These are phyloP conservation scores for Tillandsia leiboldiana DNA, from an alignment of 176 grass and related monocot species.

Conservation along the genomic window DNA sequence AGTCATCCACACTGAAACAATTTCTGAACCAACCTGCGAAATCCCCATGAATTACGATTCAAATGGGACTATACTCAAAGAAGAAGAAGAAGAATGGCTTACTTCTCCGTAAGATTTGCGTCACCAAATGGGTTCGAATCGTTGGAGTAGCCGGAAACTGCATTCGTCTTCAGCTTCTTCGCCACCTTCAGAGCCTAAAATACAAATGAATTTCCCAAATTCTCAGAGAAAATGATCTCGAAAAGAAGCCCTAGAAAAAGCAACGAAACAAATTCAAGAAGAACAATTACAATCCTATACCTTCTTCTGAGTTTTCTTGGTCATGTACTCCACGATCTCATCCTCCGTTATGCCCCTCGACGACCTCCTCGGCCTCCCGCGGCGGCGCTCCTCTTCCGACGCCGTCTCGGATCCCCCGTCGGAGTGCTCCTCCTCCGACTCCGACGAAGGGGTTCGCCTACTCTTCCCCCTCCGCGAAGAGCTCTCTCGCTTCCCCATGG, in stretches of 20 bases:
- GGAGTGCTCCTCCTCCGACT: conserved; percentile 1
- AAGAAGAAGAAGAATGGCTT: background rate
- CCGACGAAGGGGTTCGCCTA: background rate
- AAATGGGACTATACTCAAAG: background rate
- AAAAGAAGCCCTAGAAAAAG: background rate
- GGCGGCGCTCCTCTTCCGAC: conserved; percentile 25
- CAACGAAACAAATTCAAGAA: conserved; percentile 4
- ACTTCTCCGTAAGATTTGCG: conserved; percentile 87
- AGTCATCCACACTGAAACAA: too few species aligned
- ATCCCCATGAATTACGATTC: background rate
- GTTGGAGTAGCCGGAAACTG: conserved; percentile 72
- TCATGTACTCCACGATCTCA: conserved; percentile 74
- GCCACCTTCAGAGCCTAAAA: conserved; percentile 79
- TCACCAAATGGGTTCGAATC: conserved; percentile 91
- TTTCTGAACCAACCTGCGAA: too few species aligned
- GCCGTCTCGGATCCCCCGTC: conserved; percentile 22
- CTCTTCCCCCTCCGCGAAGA: background rate
- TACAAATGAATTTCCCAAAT: background rate
- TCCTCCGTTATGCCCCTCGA: conserved; percentile 66
- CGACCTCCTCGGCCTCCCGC: conserved; percentile 14
- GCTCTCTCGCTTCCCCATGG: too few species aligned
- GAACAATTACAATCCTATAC: conserved; percentile 17
- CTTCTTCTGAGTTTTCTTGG: conserved; percentile 88
- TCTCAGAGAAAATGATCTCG: background rate
- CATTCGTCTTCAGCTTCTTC: conserved; percentile 81